These are phyloP conservation scores for Neonectria sp. DNA, from an alignment of 2,329 filamentous ascomycete genomes.

Conservation along the genomic window DNA sequence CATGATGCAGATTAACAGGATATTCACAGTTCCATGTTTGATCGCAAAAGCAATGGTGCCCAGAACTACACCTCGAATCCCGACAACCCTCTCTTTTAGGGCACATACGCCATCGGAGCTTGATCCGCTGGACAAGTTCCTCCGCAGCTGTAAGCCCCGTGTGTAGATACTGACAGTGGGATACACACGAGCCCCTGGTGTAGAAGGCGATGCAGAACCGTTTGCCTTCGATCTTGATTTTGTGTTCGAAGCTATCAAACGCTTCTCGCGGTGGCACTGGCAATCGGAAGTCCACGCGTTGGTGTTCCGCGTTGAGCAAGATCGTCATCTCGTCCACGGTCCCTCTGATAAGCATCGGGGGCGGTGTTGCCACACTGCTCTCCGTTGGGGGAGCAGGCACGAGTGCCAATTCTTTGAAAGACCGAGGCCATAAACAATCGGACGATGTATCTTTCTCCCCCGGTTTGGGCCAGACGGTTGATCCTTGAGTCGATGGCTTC, in stretches of 20 bases:
- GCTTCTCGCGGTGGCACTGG: neutral
- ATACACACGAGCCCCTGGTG: neutral
- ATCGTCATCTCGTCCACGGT: neutral
- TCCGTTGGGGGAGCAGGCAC: neutral
- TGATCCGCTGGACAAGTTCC: neutral
- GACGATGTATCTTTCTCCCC: neutral
- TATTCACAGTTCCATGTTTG: neutral
- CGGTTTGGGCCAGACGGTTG: neutral
- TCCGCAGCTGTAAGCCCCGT: neutral
- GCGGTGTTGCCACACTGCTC: neutral
- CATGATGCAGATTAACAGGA: neutral
- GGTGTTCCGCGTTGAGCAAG: neutral
- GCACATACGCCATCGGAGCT: neutral
- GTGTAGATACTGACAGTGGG: neutral
- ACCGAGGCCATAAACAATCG: neutral
- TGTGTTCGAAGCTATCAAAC: neutral
- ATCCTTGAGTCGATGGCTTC: neutral
- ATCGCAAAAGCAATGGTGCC: slow-evolving; percentile 3
- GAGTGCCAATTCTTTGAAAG: neutral
- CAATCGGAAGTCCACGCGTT: neutral
- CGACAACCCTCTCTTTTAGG: neutral
- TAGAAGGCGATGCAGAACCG: neutral
- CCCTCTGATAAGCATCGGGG: neutral
- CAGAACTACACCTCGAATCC: neutral
- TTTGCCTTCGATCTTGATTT: neutral